These are phyloP conservation scores for Rhinocladiella mackenziei DNA, from an alignment of 2,329 filamentous ascomycete genomes.

Conservation along the genomic window DNA sequence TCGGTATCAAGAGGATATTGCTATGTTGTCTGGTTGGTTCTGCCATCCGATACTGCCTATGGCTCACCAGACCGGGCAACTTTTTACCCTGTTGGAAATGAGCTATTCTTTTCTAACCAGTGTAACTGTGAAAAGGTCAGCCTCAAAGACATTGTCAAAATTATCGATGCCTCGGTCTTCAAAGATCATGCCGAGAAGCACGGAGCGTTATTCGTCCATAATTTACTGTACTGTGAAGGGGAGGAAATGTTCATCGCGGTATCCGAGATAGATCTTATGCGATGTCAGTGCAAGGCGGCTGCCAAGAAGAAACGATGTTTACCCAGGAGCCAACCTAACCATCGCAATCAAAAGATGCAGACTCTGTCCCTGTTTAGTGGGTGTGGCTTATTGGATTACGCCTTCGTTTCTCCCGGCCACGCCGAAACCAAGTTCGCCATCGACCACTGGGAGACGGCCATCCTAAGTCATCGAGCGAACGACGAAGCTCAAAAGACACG, in stretches of 20 bases:
- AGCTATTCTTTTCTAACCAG: slow-evolving; percentile 72
- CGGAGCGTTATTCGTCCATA: slow-evolving; percentile 64
- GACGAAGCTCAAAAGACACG: slow-evolving; percentile 34
- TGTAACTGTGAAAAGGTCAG: slow-evolving; percentile 62
- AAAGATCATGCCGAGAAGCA: slow-evolving; percentile 42
- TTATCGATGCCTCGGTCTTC: slow-evolving; percentile 58
- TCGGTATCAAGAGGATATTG: slow-evolving; percentile 44
- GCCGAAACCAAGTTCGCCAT: slow-evolving; percentile 65
- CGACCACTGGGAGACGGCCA: slow-evolving; percentile 60
- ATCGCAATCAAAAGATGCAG: slow-evolving; percentile 44
- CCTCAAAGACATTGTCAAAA: slow-evolving; percentile 55
- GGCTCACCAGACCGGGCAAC: slow-evolving; percentile 48
- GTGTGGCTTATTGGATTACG: slow-evolving; percentile 71
- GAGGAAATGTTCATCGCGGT: slow-evolving; percentile 58
- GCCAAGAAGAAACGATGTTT: slow-evolving; percentile 35
- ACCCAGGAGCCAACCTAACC: slow-evolving; percentile 9
- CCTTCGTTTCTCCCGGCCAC: slow-evolving; percentile 56
- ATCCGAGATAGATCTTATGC: slow-evolving; percentile 17
- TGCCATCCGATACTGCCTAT: slow-evolving; percentile 66
- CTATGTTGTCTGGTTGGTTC: slow-evolving; percentile 70
- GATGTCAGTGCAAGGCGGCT: slow-evolving; percentile 24
- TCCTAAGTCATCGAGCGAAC: slow-evolving; percentile 74
- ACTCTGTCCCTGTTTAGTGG: slow-evolving; percentile 74
- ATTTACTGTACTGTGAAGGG: slow-evolving; percentile 60
- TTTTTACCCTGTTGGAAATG: slow-evolving; percentile 64